phyloP scores from a whole-genome alignment of 441 rosid species.

The Lepidium campestre region DNA sequence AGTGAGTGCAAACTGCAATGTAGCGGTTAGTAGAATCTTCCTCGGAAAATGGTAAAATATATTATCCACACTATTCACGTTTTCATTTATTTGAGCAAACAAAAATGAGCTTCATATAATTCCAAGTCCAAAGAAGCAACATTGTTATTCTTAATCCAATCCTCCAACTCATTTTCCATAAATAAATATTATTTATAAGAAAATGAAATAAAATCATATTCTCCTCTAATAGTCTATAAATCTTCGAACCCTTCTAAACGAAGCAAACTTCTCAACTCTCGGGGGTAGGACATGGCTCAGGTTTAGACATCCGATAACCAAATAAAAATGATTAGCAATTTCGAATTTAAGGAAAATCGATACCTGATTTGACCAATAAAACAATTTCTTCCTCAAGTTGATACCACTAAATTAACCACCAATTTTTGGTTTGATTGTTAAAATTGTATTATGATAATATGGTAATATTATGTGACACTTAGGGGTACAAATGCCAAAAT shows the following conservation, averaged over 20 bases:
- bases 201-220: neutral
- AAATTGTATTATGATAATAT: neutral
- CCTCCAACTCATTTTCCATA: neutral
- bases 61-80: neutral
- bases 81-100: neutral
- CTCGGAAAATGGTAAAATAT: too few species aligned
- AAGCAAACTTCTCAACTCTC: too few species aligned
- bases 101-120: neutral
- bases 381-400: too few species aligned
- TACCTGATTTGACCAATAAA: too few species aligned
- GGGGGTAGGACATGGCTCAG: too few species aligned
- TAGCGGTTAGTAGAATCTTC: too few species aligned
- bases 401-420: too few species aligned
- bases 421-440: too few species aligned
- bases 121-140: neutral
- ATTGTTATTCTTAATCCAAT: neutral
- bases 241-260: neutral
- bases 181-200: neutral
- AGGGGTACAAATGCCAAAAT: slow-evolving; percentile 7
- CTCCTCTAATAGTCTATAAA: neutral
- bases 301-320: too few species aligned
- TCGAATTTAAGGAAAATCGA: too few species aligned
- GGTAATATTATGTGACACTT: neutral
- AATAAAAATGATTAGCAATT: too few species aligned
- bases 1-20: too few species aligned